Evolutionary conservation across 192 early-diverging fungal species (phyloP).

Genomic region (Chytriomyces sp.): DNA sequence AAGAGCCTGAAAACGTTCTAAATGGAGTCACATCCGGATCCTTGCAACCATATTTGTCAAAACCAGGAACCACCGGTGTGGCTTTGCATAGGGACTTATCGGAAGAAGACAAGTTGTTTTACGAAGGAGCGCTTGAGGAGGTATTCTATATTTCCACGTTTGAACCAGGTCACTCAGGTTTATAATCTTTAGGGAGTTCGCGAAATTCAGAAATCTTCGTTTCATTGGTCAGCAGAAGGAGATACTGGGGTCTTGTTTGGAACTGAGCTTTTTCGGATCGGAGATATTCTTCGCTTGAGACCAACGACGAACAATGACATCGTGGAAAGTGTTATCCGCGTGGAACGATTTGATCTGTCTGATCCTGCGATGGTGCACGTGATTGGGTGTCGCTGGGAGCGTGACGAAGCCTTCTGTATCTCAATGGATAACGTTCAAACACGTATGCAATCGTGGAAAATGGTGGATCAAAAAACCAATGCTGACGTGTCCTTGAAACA

Average conservation of each 20-base stretch:
- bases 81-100: background rate
- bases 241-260: constrained; percentile 23
- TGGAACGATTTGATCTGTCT: background rate
- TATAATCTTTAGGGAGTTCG: too few relatives aligned
- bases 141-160: background rate
- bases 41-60: constrained; percentile 8
- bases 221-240: constrained; percentile 22
- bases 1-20: background rate
- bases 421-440: constrained; percentile 3
- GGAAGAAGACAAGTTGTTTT: background rate
- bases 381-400: constrained; percentile 17
- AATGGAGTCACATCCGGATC: constrained; percentile 2
- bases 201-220: too few relatives aligned
- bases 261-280: constrained; percentile 28
- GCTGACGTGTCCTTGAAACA: constrained; percentile 5
- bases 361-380: background rate
- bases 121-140: background rate
- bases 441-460: constrained; percentile 6
- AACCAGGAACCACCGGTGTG: background rate
- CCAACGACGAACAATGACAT: background rate
- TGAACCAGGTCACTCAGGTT: background rate
- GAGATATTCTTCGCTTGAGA: constrained; percentile 34
- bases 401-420: constrained; percentile 10
- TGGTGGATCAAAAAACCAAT: background rate
- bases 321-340: background rate